Evolutionary conservation across 208 protist genomes (phyloP), one percentile per base, ranked within the genome.

Genomic region (Crithidia fasciculata): DNA sequence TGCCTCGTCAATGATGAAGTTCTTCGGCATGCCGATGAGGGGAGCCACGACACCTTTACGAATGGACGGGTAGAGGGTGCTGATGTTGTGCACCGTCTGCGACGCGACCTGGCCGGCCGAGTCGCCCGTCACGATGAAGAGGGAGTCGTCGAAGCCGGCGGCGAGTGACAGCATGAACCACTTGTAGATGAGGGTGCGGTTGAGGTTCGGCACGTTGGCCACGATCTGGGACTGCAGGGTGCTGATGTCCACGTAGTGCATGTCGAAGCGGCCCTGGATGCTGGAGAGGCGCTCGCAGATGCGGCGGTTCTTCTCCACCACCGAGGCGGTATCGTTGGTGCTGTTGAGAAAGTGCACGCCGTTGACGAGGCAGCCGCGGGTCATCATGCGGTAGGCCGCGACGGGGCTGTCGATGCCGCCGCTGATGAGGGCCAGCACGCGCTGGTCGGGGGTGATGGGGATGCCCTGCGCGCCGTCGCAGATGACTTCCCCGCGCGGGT

Each of bases 331-430:
- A 74, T 92, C 88, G 84, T 90, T 94, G 12, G 91, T 93, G 81
- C 86, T 93, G 78, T 93, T 93, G 52, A 94, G 83, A 53, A 93
- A 95, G 70, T 95, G 91, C 12, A 95, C 80, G 47, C 85, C 83
- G 60, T 69, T 78, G 28, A 95, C 91, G 13, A 69, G 52, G 81
- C 91, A 95, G 61, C 91, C 91, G 7, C 91, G 83, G 7, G 81
- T 89, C 88, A 95, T 95, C 86, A 95, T 93, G 50, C 84, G 81
- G 76, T 95, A 93, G 19, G 88, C 88, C n/a, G 91, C 91, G 16
- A 95, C 89, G 37, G 91, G 91, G 76, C 88, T 94, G 80, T 95
- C 91, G 56, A 94, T 93, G 65, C 91, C 91, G 59, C 91, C 91
- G 62, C 86, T 92, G 72, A 95, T 82, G 47, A 94, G 81, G n/a